Percentiles rank a stretch among this genome's conserved stretches.
Evolutionary conservation across 1,139 yeast species (phyloP).

Genomic region (Taphrina flavorubra): DNA sequence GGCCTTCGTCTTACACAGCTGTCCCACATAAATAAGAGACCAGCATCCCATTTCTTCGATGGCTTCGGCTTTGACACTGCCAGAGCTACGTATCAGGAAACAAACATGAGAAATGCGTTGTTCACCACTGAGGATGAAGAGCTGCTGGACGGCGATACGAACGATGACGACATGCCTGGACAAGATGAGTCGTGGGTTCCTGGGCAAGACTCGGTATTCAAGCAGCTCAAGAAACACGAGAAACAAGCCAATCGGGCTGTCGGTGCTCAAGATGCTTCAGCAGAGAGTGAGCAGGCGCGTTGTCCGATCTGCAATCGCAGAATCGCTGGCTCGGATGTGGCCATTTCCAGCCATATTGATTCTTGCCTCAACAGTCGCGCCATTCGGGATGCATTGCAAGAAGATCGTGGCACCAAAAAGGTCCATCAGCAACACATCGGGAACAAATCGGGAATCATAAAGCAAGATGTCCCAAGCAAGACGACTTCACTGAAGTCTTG

Average conservation of each 20-base stretch:
- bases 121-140: conserved; percentile 35
- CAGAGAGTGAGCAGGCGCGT: background rate
- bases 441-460: background rate
- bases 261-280: background rate
- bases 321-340: conserved; percentile 6
- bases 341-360: conserved; percentile 19
- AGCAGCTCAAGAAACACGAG: conserved; percentile 28
- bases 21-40: conserved; percentile 21
- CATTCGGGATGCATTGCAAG: conserved; percentile 24
- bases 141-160: conserved; percentile 33
- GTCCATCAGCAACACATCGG: background rate
- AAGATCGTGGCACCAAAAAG: conserved; percentile 10
- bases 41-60: conserved; percentile 18
- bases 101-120: conserved; percentile 20
- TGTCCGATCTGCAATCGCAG: conserved; percentile 35
- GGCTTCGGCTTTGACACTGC: conserved; percentile 22
- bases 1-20: conserved; percentile 45
- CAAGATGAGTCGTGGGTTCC: conserved; percentile 11
- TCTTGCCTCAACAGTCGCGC: conserved; percentile 31
- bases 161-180: background rate
- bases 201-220: conserved; percentile 22
- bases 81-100: background rate
- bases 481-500: background rate
- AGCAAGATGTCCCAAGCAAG: background rate
- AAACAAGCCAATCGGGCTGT: background rate